Percentiles rank a stretch among this genome's conserved stretches.
phyloP scores from a whole-genome alignment of 1,139 yeast species.

The Geotrichum klebahnii region DNA sequence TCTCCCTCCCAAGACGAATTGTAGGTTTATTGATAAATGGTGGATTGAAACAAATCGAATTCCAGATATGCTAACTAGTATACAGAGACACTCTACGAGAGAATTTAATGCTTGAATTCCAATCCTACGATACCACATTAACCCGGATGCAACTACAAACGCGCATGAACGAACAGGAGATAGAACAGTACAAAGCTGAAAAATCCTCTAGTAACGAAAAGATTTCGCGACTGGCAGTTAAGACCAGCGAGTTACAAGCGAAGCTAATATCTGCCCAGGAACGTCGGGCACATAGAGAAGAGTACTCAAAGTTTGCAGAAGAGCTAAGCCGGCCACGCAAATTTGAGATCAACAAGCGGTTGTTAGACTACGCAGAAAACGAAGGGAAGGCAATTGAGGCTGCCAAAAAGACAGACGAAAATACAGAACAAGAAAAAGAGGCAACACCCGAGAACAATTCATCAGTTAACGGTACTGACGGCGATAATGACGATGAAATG shows the following conservation, averaged over 20 bases:
- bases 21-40: constrained; percentile 2
- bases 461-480: not conserved
- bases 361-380: constrained; percentile 5
- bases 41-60: not conserved
- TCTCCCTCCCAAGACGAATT: constrained; percentile 15
- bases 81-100: constrained; percentile 7
- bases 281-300: constrained; percentile 31
- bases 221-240: constrained; percentile 24
- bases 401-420: not conserved
- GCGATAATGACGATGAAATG: constrained; percentile 1
- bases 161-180: constrained; percentile 30
- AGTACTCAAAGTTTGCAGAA: constrained; percentile 32
- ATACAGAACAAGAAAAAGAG: not conserved
- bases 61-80: constrained; percentile 5
- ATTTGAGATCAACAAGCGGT: constrained; percentile 22
- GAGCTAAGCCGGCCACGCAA: constrained; percentile 30
- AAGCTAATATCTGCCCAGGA: constrained; percentile 30
- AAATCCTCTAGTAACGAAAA: constrained; percentile 23
- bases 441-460: not conserved
- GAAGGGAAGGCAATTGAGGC: constrained; percentile 10
- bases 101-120: constrained; percentile 24
- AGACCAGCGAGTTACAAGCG: constrained; percentile 29
- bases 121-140: constrained; percentile 29
- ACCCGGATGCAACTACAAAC: constrained; percentile 32
- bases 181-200: constrained; percentile 25